Percentiles rank a stretch among this genome's conserved stretches.
These are phyloP conservation scores for Turritis glabra DNA, from an alignment of 345 rosid genomes.

Conservation along the genomic window DNA sequence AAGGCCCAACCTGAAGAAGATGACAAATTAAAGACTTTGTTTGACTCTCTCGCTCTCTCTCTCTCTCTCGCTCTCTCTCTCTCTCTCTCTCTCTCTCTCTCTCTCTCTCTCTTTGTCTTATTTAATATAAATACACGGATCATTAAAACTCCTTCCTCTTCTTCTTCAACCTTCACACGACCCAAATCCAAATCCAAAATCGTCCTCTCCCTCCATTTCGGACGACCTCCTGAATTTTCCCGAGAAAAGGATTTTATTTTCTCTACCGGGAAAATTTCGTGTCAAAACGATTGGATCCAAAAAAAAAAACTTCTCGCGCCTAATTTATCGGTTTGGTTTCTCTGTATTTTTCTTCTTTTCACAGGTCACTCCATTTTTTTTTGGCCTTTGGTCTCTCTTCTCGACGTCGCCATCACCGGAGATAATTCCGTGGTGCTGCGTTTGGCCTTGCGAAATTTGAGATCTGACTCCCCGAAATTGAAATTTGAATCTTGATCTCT, in stretches of 20 bases:
- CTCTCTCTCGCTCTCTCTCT: too few species aligned
- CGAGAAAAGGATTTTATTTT: conserved; percentile 11
- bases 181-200: not conserved
- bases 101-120: not conserved
- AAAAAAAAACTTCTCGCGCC: not conserved
- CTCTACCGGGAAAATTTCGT: not conserved
- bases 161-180: not conserved
- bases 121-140: too few species aligned
- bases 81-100: too few species aligned
- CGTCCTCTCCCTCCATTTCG: conserved; percentile 30
- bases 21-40: not conserved
- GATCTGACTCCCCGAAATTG: not conserved
- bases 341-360: not conserved
- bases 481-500: not conserved
- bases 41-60: not conserved
- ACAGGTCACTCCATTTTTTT: not conserved
- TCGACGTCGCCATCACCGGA: conserved; percentile 28
- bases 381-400: not conserved
- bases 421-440: conserved; percentile 20
- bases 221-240: conserved; percentile 19
- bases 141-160: too few species aligned
- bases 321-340: conserved; percentile 21
- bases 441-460: conserved; percentile 6
- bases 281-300: conserved; percentile 17
- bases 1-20: conserved; percentile 18